Evolutionary conservation across 2,329 filamentous ascomycete genomes (phyloP), one percentile per base, ranked within the genome.

Genomic region (Diplodia mutila): DNA sequence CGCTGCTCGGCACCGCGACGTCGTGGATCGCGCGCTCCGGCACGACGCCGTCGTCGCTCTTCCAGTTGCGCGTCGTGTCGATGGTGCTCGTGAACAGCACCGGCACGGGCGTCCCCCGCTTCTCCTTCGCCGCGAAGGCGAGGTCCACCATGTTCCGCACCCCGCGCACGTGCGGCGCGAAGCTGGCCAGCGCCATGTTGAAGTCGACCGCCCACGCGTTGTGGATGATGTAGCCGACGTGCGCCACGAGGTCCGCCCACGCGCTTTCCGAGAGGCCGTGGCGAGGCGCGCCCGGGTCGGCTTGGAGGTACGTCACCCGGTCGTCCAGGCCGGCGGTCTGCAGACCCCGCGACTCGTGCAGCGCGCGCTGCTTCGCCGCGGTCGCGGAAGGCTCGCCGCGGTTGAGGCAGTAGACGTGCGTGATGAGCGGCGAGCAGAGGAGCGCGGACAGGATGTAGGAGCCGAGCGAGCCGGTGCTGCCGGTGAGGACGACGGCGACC

Each of bases 171-270:
- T 49, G 29, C 8, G 76, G 42, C 61, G 84, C 84, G 69, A 86
- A 85, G 53, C 78, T 82, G 1, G 76, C 75, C 1, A 86, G 76
- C 2, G 75, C 75, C 70, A 85, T 78, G 72, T 84, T 86, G 76
- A 87, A 87, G 73, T 87, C 85, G 23, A 87, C 85, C 1, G 82
- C 75, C 85, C 85, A 86, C 0, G 85, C 83, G 69, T 79, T 80
- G 75, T 86, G 49, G 49, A 52, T 52, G 49, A 52, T 52, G 49
- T 52, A 52, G 23, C 23, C 11, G n/a, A 16, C 14, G 23, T 25
- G 23, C 23, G 6, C n/a, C 1, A 52, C 12, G n/a, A 52, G 49
- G n/a, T 8, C 11, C 12, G 49, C 49, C 7, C 18, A 52, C 16
- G 49, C 49, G 8, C 11, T 9, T 18, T n/a, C 18, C 0, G 7